Percentiles rank a stretch among this genome's conserved stretches.
Conservation (phyloP, 371 early-diverging fungal species). For the Apophysomyces trapeziformis region DNA sequence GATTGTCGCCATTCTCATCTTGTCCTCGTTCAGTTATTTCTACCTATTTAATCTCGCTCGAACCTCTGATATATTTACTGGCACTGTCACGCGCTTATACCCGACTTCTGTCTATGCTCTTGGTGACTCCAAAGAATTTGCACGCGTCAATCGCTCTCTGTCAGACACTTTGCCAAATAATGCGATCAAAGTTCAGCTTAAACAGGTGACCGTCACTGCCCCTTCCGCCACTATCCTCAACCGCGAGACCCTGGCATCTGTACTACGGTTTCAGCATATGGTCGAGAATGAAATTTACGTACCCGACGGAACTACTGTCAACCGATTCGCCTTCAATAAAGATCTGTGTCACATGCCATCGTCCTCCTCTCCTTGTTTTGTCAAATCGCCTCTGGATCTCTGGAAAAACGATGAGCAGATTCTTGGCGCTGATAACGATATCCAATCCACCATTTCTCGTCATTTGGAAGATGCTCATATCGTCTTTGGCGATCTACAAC, state of each 20-base stretch:
- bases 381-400: conserved; percentile 40
- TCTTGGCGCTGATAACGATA: conserved; percentile 33
- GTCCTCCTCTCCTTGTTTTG: conserved; percentile 30
- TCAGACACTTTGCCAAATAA: neutral
- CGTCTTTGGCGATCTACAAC: conserved; percentile 14
- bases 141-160: conserved; percentile 15
- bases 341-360: conserved; percentile 36
- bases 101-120: conserved; percentile 57
- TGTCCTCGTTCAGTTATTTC: conserved; percentile 80
- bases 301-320: conserved; percentile 30
- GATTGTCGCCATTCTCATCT: conserved; percentile 71
- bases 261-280: conserved; percentile 55
- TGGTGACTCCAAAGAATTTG: conserved; percentile 31
- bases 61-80: conserved; percentile 72
- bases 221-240: conserved; percentile 30
- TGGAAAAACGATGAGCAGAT: conserved; percentile 40
- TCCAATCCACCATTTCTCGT: conserved; percentile 37
- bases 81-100: conserved; percentile 56
- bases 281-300: conserved; percentile 59
- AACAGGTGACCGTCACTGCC: conserved; percentile 51
- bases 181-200: conserved; percentile 32
- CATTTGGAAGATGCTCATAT: conserved; percentile 33
- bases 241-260: conserved; percentile 48
- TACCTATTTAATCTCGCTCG: conserved; percentile 75
- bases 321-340: conserved; percentile 38